phyloP scores from a whole-genome alignment of 257 asterid genomes.

The Linaria vulgaris region DNA sequence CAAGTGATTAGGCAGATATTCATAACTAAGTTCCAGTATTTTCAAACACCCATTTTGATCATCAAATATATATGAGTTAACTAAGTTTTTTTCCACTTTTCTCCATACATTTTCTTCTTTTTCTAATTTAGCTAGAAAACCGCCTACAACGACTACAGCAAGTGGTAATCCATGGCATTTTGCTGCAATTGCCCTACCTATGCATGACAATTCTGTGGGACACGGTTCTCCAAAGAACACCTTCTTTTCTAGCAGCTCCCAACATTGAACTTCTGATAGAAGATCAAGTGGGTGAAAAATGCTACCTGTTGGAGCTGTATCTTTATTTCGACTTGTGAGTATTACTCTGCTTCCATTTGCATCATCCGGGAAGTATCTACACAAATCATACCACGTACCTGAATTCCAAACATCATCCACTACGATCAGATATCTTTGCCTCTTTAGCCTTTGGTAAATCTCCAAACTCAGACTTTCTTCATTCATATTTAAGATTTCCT shows the following conservation, averaged over 20 bases:
- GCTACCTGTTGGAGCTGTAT: slow-evolving; percentile 6
- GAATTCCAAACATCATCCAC: slow-evolving; percentile 15
- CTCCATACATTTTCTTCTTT: slow-evolving; percentile 20
- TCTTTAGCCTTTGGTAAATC: neutral
- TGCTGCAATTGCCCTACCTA: slow-evolving; percentile 9
- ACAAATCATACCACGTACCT: neutral
- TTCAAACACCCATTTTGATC: neutral
- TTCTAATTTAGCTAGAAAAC: slow-evolving; percentile 18
- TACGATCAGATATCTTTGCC: neutral
- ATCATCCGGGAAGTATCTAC: slow-evolving; percentile 14
- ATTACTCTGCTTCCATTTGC: slow-evolving; percentile 28
- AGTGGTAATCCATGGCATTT: slow-evolving; percentile 28
- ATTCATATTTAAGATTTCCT: neutral
- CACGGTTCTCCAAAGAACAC: slow-evolving; percentile 13
- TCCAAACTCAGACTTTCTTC: neutral
- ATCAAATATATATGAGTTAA: neutral
- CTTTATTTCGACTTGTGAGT: slow-evolving; percentile 12
- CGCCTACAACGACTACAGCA: slow-evolving; percentile 26
- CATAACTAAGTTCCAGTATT: slow-evolving; percentile 19
- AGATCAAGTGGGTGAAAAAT: slow-evolving; percentile 6
- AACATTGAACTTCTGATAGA: slow-evolving; percentile 3
- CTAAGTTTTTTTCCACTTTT: slow-evolving; percentile 14
- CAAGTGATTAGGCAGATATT: slow-evolving; percentile 19
- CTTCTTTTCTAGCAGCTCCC: slow-evolving; percentile 25
- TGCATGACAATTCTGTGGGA: slow-evolving; percentile 14